Evolutionary conservation across 495 filamentous ascomycete genomes (phyloP), one percentile per base, ranked within the genome.

Genomic region (Penicillium robsamsonii): DNA sequence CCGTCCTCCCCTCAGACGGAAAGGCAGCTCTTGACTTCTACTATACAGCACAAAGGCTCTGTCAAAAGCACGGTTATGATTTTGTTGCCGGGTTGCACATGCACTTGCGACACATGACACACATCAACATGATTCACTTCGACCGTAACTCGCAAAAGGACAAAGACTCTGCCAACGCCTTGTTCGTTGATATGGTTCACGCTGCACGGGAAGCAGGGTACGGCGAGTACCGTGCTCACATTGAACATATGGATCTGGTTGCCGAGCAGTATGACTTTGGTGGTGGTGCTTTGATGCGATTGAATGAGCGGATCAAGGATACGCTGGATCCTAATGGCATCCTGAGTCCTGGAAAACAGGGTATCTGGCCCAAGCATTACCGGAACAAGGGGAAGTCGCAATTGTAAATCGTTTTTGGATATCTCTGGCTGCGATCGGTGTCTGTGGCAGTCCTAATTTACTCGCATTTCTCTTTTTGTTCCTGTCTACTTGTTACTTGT

Each of bases 251-350:
- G 76, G 63, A 85, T 65, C 80, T 84, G 65, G 75, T 40, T 69
- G 69, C 59, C 59, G 72, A 67, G 72, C 78, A 81, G 27, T 85
- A 85, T 63, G 74, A 65, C 47, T 85, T 72, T 70, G 79, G 79
- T 55, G 71, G 81, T 49, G 69, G 75, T 33, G 81, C 83, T 5
- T 53, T 82, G 48, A 76, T 79, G 76, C 69, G 72, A 40, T 73
- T 83, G 40, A 81, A 81, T 59, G 77, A 84, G 72, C 71, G 56
- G 51, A 55, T 84, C 20, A 84, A 85, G 73, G 77, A 85, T 56
- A 74, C 78, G 17, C 54, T 84, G 10, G 82, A 85, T 68, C 81
- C 81, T 3, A 83, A 83, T 58, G 78, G 79, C 0, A 83, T 85
- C 38, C 63, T 84, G 62, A 77, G 80, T 6, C 82, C 82, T 12